Evolutionary conservation across 495 filamentous ascomycete species (phyloP).

Genomic region (Cryomyces minteri): DNA sequence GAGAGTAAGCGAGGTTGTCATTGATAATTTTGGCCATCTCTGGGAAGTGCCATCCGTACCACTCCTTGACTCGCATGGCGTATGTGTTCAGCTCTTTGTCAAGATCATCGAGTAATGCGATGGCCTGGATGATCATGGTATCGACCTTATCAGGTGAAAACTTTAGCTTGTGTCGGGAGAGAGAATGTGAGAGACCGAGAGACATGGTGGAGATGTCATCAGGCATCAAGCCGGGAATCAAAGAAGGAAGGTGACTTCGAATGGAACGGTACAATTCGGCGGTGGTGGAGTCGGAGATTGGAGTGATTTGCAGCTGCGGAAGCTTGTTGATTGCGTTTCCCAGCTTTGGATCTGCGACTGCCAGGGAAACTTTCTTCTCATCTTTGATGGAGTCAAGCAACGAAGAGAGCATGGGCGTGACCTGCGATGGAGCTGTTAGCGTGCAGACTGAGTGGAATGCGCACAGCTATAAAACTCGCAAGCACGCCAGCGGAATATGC

Average conservation of each 20-base stretch:
- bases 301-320: conserved; percentile 63
- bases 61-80: conserved; percentile 98
- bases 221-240: conserved; percentile 77
- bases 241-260: conserved; percentile 69
- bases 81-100: conserved; percentile 99
- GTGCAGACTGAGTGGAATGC: background rate
- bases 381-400: conserved; percentile 85
- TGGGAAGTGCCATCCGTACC: conserved; percentile 99
- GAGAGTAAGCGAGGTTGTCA: conserved; percentile 90
- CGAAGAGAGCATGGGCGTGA: conserved; percentile 70
- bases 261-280: conserved; percentile 84
- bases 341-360: conserved; percentile 88
- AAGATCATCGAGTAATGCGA: conserved; percentile 80
- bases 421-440: conserved; percentile 13
- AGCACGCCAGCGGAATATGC: too few relatives aligned
- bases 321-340: conserved; percentile 87
- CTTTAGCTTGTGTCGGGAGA: conserved; percentile 96
- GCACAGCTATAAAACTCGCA: background rate
- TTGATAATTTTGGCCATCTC: conserved; percentile 94
- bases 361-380: conserved; percentile 91
- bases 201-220: conserved; percentile 83
- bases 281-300: conserved; percentile 74
- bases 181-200: conserved; percentile 86
- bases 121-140: conserved; percentile 97
- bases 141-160: conserved; percentile 99